Conservation (phyloP, 148 eudicot species). For the Suaeda aralocaspica region DNA sequence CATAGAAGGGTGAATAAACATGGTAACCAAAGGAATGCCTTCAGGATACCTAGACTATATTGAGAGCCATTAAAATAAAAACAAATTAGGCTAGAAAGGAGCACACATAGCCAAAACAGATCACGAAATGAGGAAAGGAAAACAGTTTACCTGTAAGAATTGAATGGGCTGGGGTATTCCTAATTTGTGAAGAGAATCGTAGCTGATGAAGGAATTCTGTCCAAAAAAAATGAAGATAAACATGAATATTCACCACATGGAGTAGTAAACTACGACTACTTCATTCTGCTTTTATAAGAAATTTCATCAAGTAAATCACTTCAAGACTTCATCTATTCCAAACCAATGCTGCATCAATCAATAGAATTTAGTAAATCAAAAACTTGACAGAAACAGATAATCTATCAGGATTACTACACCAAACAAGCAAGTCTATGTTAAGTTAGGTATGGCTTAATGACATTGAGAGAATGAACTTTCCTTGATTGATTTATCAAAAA, state of each 20-base stretch:
- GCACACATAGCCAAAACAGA: background rate
- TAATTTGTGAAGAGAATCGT: constrained; percentile 77
- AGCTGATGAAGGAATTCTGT: constrained; percentile 90
- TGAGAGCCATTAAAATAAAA: background rate
- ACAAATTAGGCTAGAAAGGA: constrained; percentile 1
- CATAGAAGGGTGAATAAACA: constrained; percentile 80
- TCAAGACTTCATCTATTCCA: background rate
- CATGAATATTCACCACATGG: background rate
- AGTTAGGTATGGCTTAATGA: background rate
- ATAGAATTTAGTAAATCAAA: background rate
- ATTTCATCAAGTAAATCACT: background rate
- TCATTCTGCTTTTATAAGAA: background rate
- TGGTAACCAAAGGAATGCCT: constrained; percentile 68
- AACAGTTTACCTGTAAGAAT: constrained; percentile 78
- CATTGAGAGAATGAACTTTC: background rate
- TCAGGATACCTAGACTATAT: constrained; percentile 92
- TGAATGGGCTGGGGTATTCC: constrained; percentile 91
- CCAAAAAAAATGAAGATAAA: constrained; percentile 19
- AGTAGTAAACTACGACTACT: background rate
- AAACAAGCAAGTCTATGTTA: background rate
- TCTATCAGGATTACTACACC: background rate
- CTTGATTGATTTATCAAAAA: background rate
- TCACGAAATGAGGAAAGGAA: constrained; percentile 14
- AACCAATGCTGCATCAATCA: background rate
- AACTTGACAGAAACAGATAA: background rate